Conservation (phyloP, 2,329 filamentous ascomycete genomes). For the Talaromyces sp. region DNA sequence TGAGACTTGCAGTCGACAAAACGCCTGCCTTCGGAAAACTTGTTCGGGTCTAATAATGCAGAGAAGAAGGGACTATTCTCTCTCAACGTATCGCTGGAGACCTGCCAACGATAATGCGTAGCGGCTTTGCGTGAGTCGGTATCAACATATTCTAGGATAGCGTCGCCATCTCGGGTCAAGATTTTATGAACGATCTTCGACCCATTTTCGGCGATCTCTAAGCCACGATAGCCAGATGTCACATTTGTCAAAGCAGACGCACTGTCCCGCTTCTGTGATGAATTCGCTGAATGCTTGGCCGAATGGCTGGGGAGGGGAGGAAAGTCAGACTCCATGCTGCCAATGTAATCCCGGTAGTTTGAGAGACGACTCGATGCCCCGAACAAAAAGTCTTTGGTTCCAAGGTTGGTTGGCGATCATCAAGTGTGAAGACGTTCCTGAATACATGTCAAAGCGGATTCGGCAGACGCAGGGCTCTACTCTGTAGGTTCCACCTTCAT, state of each 20-base stretch:
- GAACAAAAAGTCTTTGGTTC: no score
- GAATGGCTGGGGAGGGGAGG: slow-evolving; percentile 22
- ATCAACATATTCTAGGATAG: slow-evolving; percentile 34
- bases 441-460: background rate
- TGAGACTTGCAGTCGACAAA: slow-evolving; percentile 27
- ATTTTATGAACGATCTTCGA: slow-evolving; percentile 18
- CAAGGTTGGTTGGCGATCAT: no score
- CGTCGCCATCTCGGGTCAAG: slow-evolving; percentile 32
- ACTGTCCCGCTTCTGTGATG: slow-evolving; percentile 6
- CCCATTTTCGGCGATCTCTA: slow-evolving; percentile 9
- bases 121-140: slow-evolving; percentile 11
- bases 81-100: slow-evolving; percentile 32
- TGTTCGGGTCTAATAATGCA: slow-evolving; percentile 39
- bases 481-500: background rate
- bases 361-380: background rate
- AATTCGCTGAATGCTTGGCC: background rate
- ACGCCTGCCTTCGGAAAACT: slow-evolving; percentile 40
- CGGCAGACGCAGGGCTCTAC: background rate
- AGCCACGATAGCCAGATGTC: background rate
- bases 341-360: background rate
- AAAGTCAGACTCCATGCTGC: slow-evolving; percentile 25
- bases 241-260: background rate
- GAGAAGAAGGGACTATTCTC: slow-evolving; percentile 39
- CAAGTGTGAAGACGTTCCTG: background rate
- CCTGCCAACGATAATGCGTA: slow-evolving; percentile 29